Evolutionary conservation across 352 stramenopile species (phyloP), one percentile per base, ranked within the genome.

Genomic region (Phytophthora chlamydospora): DNA sequence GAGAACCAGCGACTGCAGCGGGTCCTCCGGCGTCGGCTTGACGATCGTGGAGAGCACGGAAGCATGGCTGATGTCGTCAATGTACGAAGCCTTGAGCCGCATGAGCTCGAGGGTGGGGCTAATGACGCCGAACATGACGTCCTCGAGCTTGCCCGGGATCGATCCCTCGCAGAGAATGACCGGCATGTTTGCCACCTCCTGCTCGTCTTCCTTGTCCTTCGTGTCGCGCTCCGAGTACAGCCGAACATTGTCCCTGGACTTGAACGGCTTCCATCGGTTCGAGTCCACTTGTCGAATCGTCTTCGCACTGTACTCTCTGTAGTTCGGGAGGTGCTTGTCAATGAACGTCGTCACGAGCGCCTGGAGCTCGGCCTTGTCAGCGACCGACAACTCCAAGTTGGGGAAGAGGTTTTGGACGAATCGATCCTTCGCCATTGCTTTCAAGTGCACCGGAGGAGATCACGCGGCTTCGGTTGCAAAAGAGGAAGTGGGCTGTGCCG

Each of bases 111-210:
- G 41, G 10, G 71, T 73, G 36, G 62, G 65, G 38, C 55, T 73
- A 12, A 73, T 60, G 11, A 71, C 40, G n/a, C 72, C 72, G n/a
- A 69, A 80, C 63, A 80, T 73, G 41, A 78, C 60, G 36, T 80
- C 72, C 9, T 80, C 68, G 14, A 80, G 47, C 14, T 69, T 67
- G n/a, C 71, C 71, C 0, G 62, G 56, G 6, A 78, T 64, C 1
- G 56, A 54, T 9, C 70, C 70, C 27, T 75, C 61, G 29, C 61
- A 75, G 11, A 78, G 32, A n/a, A 75, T 17, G 6, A 71, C 41
- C 0, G 64, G 50, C 44, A 76, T 58, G 11, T 71, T 63, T 6
- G 54, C 19, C 16, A 21, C 51, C 24, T 60, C 42, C 10, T 58
- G 12, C 13, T 61, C 65, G 10, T 51, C 42, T 0, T 3, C 29